phyloP scores from a whole-genome alignment of 2,329 filamentous ascomycete genomes.

The Camillea tinctor region DNA sequence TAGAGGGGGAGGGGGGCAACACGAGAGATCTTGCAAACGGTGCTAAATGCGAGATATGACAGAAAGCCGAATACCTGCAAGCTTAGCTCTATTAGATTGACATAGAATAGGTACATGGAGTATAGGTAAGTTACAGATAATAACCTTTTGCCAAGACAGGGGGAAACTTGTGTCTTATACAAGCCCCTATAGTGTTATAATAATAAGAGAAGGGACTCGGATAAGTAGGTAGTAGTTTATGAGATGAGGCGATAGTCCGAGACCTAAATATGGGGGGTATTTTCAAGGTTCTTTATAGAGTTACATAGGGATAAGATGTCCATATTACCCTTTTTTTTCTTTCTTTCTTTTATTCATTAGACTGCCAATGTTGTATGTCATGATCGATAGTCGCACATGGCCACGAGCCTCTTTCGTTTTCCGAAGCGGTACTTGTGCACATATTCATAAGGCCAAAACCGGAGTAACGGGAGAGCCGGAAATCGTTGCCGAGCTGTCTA shows the following conservation, averaged over 20 bases:
- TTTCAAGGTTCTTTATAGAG: neutral
- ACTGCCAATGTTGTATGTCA: too few relatives aligned
- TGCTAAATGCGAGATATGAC: neutral
- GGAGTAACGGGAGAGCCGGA: neutral
- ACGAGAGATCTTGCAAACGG: neutral
- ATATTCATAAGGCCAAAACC: neutral
- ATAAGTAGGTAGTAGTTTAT: neutral
- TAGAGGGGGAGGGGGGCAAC: neutral
- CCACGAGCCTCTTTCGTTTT: neutral
- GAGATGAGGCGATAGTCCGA: neutral
- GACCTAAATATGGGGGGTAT: too few relatives aligned
- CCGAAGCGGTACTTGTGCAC: neutral
- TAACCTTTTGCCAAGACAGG: neutral
- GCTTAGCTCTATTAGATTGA: neutral
- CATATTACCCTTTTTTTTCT: too few relatives aligned
- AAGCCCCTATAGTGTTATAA: neutral
- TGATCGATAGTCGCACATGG: neutral
- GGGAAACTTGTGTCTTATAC: neutral
- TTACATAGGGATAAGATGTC: neutral
- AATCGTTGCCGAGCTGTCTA: neutral
- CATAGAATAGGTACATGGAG: neutral
- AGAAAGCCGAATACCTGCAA: neutral
- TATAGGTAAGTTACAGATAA: too few relatives aligned
- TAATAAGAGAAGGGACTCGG: neutral
- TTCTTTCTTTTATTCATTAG: too few relatives aligned